phyloP scores from a whole-genome alignment of 202 grass and related monocot species.

The Carex arenaria region DNA sequence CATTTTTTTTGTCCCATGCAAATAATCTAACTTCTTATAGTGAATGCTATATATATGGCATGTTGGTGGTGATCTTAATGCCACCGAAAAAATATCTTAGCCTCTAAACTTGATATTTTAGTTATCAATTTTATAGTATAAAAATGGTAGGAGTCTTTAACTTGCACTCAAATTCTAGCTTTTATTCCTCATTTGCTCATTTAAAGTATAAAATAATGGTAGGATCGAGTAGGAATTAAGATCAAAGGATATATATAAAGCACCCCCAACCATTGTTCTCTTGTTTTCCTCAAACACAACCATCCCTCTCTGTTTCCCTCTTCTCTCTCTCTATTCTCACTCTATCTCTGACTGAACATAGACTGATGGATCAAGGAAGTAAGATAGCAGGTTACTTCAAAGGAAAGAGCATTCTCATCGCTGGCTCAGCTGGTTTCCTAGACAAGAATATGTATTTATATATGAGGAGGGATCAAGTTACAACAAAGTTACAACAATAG shows the following conservation, averaged over 20 bases:
- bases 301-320: not conserved
- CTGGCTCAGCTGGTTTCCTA: slow-evolving; percentile 78
- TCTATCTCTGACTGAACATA: not conserved
- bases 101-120: too few species aligned
- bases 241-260: not conserved
- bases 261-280: not conserved
- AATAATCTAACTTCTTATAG: too few species aligned
- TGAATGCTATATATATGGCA: too few species aligned
- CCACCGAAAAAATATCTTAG: too few species aligned
- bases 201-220: too few species aligned
- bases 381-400: slow-evolving; percentile 56
- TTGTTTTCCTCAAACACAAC: not conserved
- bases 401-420: slow-evolving; percentile 75
- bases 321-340: not conserved
- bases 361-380: slow-evolving; percentile 24
- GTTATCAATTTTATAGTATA: too few species aligned
- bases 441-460: slow-evolving; percentile 56
- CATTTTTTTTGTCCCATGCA: too few species aligned
- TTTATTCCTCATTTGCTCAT: not conserved
- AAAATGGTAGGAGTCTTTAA: too few species aligned
- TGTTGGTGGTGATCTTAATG: too few species aligned
- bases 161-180: not conserved
- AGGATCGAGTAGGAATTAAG: too few species aligned
- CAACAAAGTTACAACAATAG: too few species aligned
- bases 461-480: too few species aligned